Base-by-base conservation (phyloP, 352 stramenopile species). In the Pythium phragmitis region DNA sequence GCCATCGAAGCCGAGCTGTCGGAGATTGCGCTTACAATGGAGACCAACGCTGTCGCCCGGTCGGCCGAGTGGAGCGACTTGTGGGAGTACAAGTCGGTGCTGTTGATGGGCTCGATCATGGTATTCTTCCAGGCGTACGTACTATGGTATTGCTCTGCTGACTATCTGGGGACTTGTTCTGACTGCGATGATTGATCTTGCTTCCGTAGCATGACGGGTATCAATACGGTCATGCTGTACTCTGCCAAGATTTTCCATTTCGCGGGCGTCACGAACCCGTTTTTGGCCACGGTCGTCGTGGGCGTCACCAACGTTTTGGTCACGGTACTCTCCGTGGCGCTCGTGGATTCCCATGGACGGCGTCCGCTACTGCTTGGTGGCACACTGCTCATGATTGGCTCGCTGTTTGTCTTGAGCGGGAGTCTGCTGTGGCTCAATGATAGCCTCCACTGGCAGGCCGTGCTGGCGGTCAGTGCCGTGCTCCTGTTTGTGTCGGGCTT, bases 181-280 rank as follows among this genome's bases (percentile, higher is more conserved):
- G 26, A 30, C 26, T 30, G 26, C 2, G 2, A 3, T 0, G 4
- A 30, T 30, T 30, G 26, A 30, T 30, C 21, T 41, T 50, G 41
- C 26, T 23, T 21, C 7, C 48, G 21, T 51, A 87, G 77, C 11
- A 92, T 96, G 77, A 95, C 90, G 30, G 90, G 90, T 1, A 96
- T 97, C 71, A 97, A 97, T 72, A 96, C 86, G 8, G 90, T 97
- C 33, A 94, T 97, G 75, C 69, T 97, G 33, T 97, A 97, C 65
- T 97, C 88, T 4, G 85, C 87, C 52, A 94, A 93, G 67, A 96
- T 97, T 65, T 96, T 97, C 63, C 78, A 92, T 50, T 87, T 97
- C 61, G 89, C 89, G 12, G 89, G 89, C 56, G 84, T 97, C 46
- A 86, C 85, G 19, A 89, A 92, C 48, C 87, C 89, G 39, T 90